phyloP scores from a whole-genome alignment of 2,329 filamentous ascomycete genomes.

The Neonectria coccinea region DNA sequence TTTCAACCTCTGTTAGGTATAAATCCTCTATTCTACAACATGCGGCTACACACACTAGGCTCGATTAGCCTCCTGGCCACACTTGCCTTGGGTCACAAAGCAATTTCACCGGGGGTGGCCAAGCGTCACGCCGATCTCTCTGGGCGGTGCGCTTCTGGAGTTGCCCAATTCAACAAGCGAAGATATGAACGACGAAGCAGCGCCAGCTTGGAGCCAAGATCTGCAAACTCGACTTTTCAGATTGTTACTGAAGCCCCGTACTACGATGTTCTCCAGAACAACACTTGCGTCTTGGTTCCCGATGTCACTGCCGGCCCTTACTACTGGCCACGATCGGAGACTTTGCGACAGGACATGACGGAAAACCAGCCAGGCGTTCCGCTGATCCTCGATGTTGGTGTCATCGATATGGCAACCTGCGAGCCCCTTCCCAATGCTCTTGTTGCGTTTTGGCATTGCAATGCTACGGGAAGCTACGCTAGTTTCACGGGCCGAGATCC shows the following conservation, averaged over 20 bases:
- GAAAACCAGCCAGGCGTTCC: conserved; percentile 24
- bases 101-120: too few relatives aligned
- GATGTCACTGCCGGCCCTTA: conserved; percentile 25
- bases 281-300: conserved; percentile 23
- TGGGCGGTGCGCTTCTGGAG: too few relatives aligned
- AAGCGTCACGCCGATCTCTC: too few relatives aligned
- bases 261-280: conserved; percentile 23
- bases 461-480: conserved; percentile 22
- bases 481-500: conserved; percentile 19
- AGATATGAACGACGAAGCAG: too few relatives aligned
- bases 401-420: conserved; percentile 13
- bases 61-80: too few relatives aligned
- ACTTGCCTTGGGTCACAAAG: too few relatives aligned
- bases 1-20: too few relatives aligned
- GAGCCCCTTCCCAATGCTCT: conserved; percentile 16
- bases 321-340: conserved; percentile 23
- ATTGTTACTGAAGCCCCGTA: conserved; percentile 20
- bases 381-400: conserved; percentile 18
- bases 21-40: too few relatives aligned
- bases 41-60: too few relatives aligned
- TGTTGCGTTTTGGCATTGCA: conserved; percentile 23
- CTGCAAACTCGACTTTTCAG: too few relatives aligned
- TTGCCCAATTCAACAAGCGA: too few relatives aligned
- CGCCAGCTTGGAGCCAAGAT: too few relatives aligned
- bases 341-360: conserved; percentile 25